Evolutionary conservation across 2,329 filamentous ascomycete species (phyloP).

Genomic region (Macrophomina tecta): DNA sequence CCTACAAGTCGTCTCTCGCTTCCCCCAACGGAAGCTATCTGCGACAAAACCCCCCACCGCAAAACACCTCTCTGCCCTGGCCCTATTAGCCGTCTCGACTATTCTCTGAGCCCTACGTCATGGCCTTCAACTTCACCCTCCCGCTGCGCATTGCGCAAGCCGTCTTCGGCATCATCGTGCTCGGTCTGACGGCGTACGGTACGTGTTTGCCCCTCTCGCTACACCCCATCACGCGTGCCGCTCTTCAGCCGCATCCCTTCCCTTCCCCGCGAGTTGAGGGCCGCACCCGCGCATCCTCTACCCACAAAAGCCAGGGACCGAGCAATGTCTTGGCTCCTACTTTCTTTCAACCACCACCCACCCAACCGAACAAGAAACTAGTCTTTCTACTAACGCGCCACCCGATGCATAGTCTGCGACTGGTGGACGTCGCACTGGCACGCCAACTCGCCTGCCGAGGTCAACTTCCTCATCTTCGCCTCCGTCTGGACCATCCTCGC

Average conservation of each 20-base stretch:
- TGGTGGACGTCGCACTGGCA: slow-evolving; percentile 60
- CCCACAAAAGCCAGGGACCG: too few relatives aligned
- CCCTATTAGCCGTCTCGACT: neutral
- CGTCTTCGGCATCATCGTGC: slow-evolving; percentile 73
- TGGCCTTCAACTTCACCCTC: slow-evolving; percentile 63
- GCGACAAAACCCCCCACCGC: neutral
- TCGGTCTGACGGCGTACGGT: slow-evolving; percentile 79
- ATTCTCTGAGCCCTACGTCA: slow-evolving; percentile 37
- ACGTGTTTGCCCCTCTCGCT: slow-evolving; percentile 40
- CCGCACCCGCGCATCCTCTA: too few relatives aligned
- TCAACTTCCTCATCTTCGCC: slow-evolving; percentile 82
- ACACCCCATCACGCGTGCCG: neutral
- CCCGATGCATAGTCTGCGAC: slow-evolving; percentile 58
- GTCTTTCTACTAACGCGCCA: neutral
- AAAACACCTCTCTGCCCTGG: neutral
- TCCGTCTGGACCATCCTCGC: slow-evolving; percentile 73
- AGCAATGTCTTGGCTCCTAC: neutral
- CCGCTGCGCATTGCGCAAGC: slow-evolving; percentile 71
- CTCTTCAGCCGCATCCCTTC: neutral
- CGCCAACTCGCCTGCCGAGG: slow-evolving; percentile 59
- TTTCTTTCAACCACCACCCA: neutral
- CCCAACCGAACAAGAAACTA: neutral
- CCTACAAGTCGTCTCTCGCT: neutral
- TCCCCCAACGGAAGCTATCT: too few relatives aligned
- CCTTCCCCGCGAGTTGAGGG: too few relatives aligned